phyloP scores from a whole-genome alignment of 352 stramenopile species.

The Pythium myriotylum region DNA sequence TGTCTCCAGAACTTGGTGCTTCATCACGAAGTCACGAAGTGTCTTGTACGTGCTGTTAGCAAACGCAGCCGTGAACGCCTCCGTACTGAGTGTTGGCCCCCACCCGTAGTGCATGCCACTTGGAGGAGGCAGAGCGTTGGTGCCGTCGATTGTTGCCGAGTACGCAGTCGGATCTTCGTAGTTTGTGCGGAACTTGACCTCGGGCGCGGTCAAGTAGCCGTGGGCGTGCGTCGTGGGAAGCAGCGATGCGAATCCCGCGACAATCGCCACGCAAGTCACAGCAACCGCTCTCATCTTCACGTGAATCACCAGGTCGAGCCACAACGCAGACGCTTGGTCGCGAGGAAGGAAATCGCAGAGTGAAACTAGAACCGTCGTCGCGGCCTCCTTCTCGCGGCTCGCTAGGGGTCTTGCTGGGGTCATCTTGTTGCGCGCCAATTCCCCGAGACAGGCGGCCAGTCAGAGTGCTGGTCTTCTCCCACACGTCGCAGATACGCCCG shows the following conservation, averaged over 20 bases:
- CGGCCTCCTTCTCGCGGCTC: no score
- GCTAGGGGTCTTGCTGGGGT: neutral
- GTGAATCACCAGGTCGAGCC: no score
- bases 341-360: no score
- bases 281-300: neutral
- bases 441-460: neutral
- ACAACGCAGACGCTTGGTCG: no score
- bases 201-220: slow-evolving; percentile 22
- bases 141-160: slow-evolving; percentile 23
- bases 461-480: neutral
- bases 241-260: no score
- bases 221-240: slow-evolving; percentile 1
- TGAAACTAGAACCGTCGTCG: no score
- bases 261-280: neutral
- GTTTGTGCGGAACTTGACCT: slow-evolving; percentile 19
- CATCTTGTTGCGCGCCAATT: neutral
- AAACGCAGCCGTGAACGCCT: slow-evolving; percentile 22
- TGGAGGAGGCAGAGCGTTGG: slow-evolving; percentile 9
- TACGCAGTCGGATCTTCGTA: slow-evolving; percentile 22
- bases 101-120: slow-evolving; percentile 16
- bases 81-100: neutral
- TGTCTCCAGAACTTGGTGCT: slow-evolving; percentile 16
- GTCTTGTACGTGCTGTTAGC: slow-evolving; percentile 19
- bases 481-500: neutral
- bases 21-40: slow-evolving; percentile 28